Percentiles rank a stretch among this genome's conserved stretches.
phyloP scores from a whole-genome alignment of 2,329 filamentous ascomycete genomes.

The Scedosporium apiospermum region DNA sequence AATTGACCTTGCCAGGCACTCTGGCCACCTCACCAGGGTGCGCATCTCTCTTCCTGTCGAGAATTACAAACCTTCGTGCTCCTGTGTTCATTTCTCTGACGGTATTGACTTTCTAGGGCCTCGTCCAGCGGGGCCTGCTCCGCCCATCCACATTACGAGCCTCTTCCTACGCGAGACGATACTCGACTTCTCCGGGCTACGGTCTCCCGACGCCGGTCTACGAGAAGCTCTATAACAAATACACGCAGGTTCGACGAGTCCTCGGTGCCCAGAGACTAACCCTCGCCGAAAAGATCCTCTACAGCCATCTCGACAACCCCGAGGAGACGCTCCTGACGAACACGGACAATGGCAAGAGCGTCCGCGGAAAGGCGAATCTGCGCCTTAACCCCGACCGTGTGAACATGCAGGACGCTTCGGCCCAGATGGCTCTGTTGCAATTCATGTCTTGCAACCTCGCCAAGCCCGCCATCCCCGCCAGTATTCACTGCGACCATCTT shows the following conservation, averaged over 20 bases:
- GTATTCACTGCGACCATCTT: constrained; percentile 98
- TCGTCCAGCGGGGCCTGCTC: constrained; percentile 22
- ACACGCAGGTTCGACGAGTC: constrained; percentile 64
- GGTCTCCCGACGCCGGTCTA: constrained; percentile 58
- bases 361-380: constrained; percentile 83
- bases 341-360: constrained; percentile 73
- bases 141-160: constrained; percentile 19
- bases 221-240: constrained; percentile 67
- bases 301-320: constrained; percentile 83
- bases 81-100: too few species aligned
- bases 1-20: constrained; percentile 40
- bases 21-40: constrained; percentile 38
- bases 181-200: constrained; percentile 25
- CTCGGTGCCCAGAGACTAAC: constrained; percentile 63
- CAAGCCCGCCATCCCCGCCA: constrained; percentile 84
- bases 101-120: constrained; percentile 19
- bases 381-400: constrained; percentile 96
- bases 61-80: too few species aligned
- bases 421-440: constrained; percentile 95
- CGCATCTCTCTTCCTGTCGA: constrained; percentile 1
- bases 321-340: constrained; percentile 79
- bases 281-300: constrained; percentile 95
- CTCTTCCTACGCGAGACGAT: constrained; percentile 20
- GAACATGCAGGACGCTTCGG: constrained; percentile 98
- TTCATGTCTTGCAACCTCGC: constrained; percentile 96